Base-by-base conservation (phyloP, 208 protist species). In the Trypanosoma caninum region DNA sequence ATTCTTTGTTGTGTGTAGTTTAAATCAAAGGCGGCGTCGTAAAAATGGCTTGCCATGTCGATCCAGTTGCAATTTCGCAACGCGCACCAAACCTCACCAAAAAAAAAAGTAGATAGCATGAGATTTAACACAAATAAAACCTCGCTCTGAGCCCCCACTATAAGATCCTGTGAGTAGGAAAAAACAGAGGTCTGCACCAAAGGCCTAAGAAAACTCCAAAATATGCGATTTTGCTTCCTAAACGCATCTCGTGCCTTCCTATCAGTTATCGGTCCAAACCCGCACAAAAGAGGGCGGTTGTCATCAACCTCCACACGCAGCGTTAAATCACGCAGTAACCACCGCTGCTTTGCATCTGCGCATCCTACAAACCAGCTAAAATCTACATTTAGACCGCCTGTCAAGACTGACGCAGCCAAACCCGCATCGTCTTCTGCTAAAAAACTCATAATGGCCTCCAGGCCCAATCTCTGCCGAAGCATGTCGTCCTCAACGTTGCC, bases 101-200 rank as follows among this genome's bases (percentile, higher is more conserved):
- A 89, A 68, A 82, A 87, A 48, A 88, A 91, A 25, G 80, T 90
- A 20, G 75, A 87, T 27, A 94, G 67, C 42, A 90, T 65, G 60
- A 83, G 62, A 54, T 85, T 90, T n/a, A 94, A 59, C 27, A 94
- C 47, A 55, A 82, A 94, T 2, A 94, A 63, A 45, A 88, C 58
- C 71, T 94, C 88, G 69, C 88, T 91, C 65, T 91, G 88, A 10
- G 84, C 84, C 45, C 84, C 70, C 2, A 86, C 66, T 37, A 91
- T 80, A 46, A 69, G 40, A 45, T 68, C 62, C 14, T 59, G 11
- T 16, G 2, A 33, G 34, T 66, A 25, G 25, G 68, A 51, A 13
- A 50, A 25, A 27, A 46, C 20, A 22, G 34, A 20, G n/a, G 61
- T n/a, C n/a, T 65, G 38, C 34, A 61, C 11, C 35, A 69, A 30